phyloP scores from a whole-genome alignment of 163 green algal species.

The Chlamydomonas reinhardtii region DNA sequence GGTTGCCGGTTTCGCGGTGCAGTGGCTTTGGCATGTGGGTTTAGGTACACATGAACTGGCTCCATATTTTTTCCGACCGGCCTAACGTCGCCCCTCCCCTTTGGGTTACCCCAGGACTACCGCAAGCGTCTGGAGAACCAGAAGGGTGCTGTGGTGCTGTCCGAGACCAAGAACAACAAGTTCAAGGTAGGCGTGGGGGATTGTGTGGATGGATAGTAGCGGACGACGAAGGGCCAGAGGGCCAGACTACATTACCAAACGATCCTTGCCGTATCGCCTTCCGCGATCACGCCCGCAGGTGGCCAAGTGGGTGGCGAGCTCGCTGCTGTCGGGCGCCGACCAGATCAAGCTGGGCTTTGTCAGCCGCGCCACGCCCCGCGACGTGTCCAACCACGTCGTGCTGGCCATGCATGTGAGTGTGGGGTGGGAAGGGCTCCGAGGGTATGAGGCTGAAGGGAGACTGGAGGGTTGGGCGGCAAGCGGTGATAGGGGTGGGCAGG shows the following conservation, averaged over 20 bases:
- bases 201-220: too few relatives aligned
- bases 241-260: too few relatives aligned
- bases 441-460: too few relatives aligned
- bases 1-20: too few relatives aligned
- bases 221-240: too few relatives aligned
- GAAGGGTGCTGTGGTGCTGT: constrained; percentile 96
- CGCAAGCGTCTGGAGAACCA: constrained; percentile 97
- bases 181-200: constrained; percentile 89
- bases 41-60: too few relatives aligned
- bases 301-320: constrained; percentile 94
- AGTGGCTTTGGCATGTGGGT: too few relatives aligned
- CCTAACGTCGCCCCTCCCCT: too few relatives aligned
- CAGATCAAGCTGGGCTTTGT: constrained; percentile 98
- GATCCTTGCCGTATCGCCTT: too few relatives aligned
- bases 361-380: constrained; percentile 74
- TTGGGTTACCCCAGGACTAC: too few relatives aligned
- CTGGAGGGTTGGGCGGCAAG: not conserved
- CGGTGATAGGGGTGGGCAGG: too few relatives aligned
- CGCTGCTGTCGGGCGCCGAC: constrained; percentile 89
- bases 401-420: constrained; percentile 86
- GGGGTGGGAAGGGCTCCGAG: not conserved
- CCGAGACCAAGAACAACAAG: constrained; percentile 99
- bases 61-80: too few relatives aligned
- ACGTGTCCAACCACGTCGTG: constrained; percentile 93
- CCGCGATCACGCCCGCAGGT: constrained; percentile 9